phyloP scores from a whole-genome alignment of 1,284 basidiomycete species.

The Dichomitus squalens region DNA sequence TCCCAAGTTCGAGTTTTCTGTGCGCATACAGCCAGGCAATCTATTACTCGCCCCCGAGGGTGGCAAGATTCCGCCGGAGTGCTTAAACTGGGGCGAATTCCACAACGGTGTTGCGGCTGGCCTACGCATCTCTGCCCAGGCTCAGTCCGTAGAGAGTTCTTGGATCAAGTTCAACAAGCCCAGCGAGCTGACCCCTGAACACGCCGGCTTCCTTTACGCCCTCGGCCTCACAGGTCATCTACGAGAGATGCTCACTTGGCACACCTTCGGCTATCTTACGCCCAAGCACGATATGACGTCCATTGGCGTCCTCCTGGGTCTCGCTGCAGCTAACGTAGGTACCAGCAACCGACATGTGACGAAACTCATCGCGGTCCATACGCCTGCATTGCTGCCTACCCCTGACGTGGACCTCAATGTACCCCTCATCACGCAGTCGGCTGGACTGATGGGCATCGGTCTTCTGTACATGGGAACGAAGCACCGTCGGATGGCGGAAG shows the following conservation, averaged over 20 bases:
- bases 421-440: slow-evolving; percentile 87
- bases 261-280: slow-evolving; percentile 89
- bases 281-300: slow-evolving; percentile 95
- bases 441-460: slow-evolving; percentile 88
- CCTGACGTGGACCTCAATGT: slow-evolving; percentile 90
- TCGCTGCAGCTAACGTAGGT: slow-evolving; percentile 91
- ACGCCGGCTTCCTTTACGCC: slow-evolving; percentile 94
- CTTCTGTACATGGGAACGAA: slow-evolving; percentile 89
- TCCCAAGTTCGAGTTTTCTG: slow-evolving; percentile 78
- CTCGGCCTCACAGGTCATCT: slow-evolving; percentile 93
- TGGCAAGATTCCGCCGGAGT: slow-evolving; percentile 70
- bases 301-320: slow-evolving; percentile 89
- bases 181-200: slow-evolving; percentile 82
- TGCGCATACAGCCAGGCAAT: slow-evolving; percentile 75
- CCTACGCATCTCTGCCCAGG: slow-evolving; percentile 78
- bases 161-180: slow-evolving; percentile 96
- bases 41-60: slow-evolving; percentile 62
- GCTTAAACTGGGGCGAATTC: slow-evolving; percentile 91
- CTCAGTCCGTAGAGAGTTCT: slow-evolving; percentile 81
- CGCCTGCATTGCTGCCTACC: slow-evolving; percentile 88
- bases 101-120: slow-evolving; percentile 96
- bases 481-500: slow-evolving; percentile 90
- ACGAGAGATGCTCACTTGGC: slow-evolving; percentile 85
- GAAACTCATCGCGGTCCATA: slow-evolving; percentile 90
- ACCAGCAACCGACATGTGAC: slow-evolving; percentile 87